Evolutionary conservation across 2,329 filamentous ascomycete genomes (phyloP).

Genomic region (Colletotrichum spaethianum): DNA sequence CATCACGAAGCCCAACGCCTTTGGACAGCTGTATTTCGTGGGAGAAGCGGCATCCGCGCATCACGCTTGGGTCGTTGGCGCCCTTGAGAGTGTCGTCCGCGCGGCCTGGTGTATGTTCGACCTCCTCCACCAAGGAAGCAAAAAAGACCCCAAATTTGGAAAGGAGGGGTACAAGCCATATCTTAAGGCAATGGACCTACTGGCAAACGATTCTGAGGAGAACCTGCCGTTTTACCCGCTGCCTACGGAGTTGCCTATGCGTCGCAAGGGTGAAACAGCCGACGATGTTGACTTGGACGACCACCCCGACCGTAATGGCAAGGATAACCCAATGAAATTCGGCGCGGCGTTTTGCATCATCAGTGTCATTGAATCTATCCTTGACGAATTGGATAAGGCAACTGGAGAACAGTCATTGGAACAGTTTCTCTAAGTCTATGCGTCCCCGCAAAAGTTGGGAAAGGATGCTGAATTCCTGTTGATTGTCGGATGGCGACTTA

Average conservation of each 20-base stretch:
- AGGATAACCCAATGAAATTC: neutral
- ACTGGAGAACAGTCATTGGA: neutral
- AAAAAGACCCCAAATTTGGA: neutral
- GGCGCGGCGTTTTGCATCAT: neutral
- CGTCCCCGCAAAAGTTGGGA: too few relatives aligned
- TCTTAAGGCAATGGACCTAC: neutral
- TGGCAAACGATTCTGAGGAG: neutral
- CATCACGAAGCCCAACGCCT: conserved; percentile 46
- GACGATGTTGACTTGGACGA: neutral
- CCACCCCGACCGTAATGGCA: rapidly evolving
- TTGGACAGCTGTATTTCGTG: conserved; percentile 50
- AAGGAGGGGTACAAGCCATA: neutral
- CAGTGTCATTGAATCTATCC: neutral
- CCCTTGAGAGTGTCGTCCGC: conserved; percentile 51
- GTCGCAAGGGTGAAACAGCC: neutral
- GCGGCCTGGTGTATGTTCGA: neutral
- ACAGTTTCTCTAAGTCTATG: neutral
- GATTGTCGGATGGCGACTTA: too few relatives aligned
- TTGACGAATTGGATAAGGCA: neutral
- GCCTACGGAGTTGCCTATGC: neutral
- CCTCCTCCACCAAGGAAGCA: neutral
- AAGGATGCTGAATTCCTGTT: too few relatives aligned
- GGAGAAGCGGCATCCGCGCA: conserved; percentile 55
- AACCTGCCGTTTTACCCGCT: neutral
- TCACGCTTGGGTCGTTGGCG: conserved; percentile 57